Percentiles rank a stretch among this genome's conserved stretches.
Conservation (phyloP, 2,329 filamentous ascomycete genomes). For the Pseudodiploospora longispora region DNA sequence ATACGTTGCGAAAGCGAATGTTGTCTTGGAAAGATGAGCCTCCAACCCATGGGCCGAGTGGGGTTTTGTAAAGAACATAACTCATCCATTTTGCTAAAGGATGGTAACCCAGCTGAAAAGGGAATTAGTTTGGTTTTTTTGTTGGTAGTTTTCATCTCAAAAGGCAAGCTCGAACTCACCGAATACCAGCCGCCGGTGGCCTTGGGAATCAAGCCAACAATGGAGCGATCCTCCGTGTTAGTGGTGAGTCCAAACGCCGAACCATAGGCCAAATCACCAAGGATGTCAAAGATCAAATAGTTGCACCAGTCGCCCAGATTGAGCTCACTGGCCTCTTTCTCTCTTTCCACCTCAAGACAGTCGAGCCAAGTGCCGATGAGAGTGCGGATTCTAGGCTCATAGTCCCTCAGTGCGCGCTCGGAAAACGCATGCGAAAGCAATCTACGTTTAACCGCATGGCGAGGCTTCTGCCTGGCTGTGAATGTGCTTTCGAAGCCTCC, state of each 20-base stretch:
- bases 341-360: slow-evolving; percentile 8
- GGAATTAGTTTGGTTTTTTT: too few species aligned
- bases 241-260: slow-evolving; percentile 14
- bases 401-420: slow-evolving; percentile 1
- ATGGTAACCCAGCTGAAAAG: slow-evolving; percentile 2
- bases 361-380: slow-evolving; percentile 12
- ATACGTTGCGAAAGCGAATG: background rate
- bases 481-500: slow-evolving; percentile 6
- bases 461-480: slow-evolving; percentile 12
- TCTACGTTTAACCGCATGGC: slow-evolving; percentile 7
- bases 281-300: slow-evolving; percentile 14
- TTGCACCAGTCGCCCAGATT: slow-evolving; percentile 15
- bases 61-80: slow-evolving; percentile 1
- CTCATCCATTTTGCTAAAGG: background rate
- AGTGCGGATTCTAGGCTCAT: slow-evolving; percentile 6
- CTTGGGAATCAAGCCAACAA: slow-evolving; percentile 11
- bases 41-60: background rate
- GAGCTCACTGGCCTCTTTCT: slow-evolving; percentile 5
- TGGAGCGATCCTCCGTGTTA: slow-evolving; percentile 9
- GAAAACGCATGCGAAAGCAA: slow-evolving; percentile 3
- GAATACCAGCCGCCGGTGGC: slow-evolving; percentile 10
- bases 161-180: slow-evolving; percentile 3
- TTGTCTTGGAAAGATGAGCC: slow-evolving; percentile 1
- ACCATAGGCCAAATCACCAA: slow-evolving; percentile 15
- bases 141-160: too few species aligned